phyloP scores from a whole-genome alignment of 139 green algal genomes.

The Chlorella vulgaris region DNA sequence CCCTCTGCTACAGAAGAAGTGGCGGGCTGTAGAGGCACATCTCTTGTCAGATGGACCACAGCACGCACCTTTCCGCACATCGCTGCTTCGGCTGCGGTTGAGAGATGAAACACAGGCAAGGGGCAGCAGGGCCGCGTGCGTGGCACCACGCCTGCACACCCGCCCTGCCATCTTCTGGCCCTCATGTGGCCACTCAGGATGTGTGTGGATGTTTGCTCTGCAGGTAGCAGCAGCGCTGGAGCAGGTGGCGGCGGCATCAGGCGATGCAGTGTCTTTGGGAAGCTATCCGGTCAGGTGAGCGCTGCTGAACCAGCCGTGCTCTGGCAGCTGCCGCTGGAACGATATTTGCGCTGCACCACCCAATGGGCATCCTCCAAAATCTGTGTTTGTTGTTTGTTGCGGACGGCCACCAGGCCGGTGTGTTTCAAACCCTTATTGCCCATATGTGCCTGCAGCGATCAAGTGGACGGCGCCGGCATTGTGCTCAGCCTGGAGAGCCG shows the following conservation, averaged over 20 bases:
- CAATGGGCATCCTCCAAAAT: too few species aligned
- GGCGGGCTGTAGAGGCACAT: slow-evolving; percentile 47
- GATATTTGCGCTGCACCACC: too few species aligned
- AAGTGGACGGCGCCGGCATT: slow-evolving; percentile 57
- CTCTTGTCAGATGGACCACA: slow-evolving; percentile 42
- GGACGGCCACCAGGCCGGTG: too few species aligned
- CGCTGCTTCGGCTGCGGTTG: slow-evolving; percentile 51
- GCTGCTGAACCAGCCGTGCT: not conserved
- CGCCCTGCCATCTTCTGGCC: too few species aligned
- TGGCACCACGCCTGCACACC: slow-evolving; percentile 7
- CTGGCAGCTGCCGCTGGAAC: not conserved
- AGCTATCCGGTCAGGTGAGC: slow-evolving; percentile 59
- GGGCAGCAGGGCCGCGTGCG: not conserved
- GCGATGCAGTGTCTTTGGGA: slow-evolving; percentile 61
- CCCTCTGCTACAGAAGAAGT: slow-evolving; percentile 14
- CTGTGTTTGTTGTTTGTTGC: too few species aligned
- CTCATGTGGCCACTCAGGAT: too few species aligned
- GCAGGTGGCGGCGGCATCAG: slow-evolving; percentile 43
- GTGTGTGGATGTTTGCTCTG: not conserved
- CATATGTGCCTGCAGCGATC: slow-evolving; percentile 22
- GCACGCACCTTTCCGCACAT: slow-evolving; percentile 65
- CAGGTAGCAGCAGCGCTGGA: slow-evolving; percentile 62
- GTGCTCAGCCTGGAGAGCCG: slow-evolving; percentile 65
- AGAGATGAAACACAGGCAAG: slow-evolving; percentile 40
- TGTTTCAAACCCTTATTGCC: too few species aligned